Conservation (phyloP, 75 land plant species). For the Pinus taeda region DNA sequence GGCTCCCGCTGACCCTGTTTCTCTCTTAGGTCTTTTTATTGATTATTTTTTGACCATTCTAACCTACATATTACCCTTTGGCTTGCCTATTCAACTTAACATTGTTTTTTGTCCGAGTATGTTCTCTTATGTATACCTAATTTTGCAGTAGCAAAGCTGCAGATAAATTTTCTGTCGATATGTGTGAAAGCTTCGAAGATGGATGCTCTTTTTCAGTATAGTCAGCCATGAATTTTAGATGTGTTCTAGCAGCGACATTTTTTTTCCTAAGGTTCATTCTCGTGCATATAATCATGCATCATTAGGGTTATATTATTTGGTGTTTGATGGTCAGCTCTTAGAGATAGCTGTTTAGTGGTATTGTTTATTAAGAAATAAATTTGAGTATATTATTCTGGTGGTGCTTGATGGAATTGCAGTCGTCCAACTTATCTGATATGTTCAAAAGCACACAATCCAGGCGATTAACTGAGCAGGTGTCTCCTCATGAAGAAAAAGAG, state of each 20-base stretch:
- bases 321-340: background rate
- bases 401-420: conserved; percentile 3
- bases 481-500: conserved; percentile 4
- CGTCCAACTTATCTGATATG: conserved; percentile 7
- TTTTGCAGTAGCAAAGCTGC: background rate
- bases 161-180: background rate
- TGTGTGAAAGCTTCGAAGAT: background rate
- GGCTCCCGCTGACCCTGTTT: no score
- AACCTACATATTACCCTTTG: no score
- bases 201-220: background rate
- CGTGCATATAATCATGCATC: background rate
- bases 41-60: no score
- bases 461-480: background rate
- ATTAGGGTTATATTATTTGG: background rate
- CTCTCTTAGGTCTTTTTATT: no score
- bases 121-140: background rate
- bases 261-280: background rate
- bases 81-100: no score
- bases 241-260: background rate
- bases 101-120: no score
- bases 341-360: background rate
- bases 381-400: background rate
- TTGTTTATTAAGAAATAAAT: background rate
- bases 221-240: background rate
- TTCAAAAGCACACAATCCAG: conserved; percentile 1